Evolutionary conservation across 2,329 filamentous ascomycete genomes (phyloP), one percentile per base, ranked within the genome.

Genomic region (Neospermospora avenae): DNA sequence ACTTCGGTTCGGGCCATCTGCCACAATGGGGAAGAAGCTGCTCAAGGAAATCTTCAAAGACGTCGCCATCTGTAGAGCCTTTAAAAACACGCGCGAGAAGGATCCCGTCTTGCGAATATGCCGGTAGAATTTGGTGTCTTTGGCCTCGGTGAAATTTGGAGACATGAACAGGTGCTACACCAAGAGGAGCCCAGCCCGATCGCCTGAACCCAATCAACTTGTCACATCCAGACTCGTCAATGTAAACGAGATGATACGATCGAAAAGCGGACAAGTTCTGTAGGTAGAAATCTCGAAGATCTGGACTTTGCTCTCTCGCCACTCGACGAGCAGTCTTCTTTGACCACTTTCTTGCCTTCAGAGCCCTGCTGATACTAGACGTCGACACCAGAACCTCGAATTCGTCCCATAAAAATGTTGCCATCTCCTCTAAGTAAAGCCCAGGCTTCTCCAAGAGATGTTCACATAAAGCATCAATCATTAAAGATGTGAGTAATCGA

Each of bases 151-250:
- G 61, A 18, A 70, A 67, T 25, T 53, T 45, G 34, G 67, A 62
- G 28, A 72, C 56, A 55, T 73, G 60, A 5, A 67, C 55, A 8
- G 69, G 72, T 3, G 69, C 65, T 39, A 68, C 63, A 4, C 73
- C 70, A 6, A 64, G 41, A 6, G 73, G 74, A 58, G 73, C 71
- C 75, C 71, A 78, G 3, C 70, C 71, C 8, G 64, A 74, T 8
- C 71, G 66, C 51, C 74, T 67, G 61, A 71, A 74, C 5, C 73
- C 70, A 61, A 70, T 65, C 18, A 66, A 65, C 60, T 72, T 75
- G 59, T 77, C 71, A 63, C 67, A 75, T 3, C 73, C 70, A 59
- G 75, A 76, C n/a, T n/a, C n/a, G n/a, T n/a, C n/a, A n/a, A n/a
- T n/a, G n/a, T n/a, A n/a, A n/a, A n/a, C n/a, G n/a, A 74, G 63